Evolutionary conservation across 148 eudicot genomes (phyloP), one percentile per base, ranked within the genome.

Genomic region (Silene latifolia): DNA sequence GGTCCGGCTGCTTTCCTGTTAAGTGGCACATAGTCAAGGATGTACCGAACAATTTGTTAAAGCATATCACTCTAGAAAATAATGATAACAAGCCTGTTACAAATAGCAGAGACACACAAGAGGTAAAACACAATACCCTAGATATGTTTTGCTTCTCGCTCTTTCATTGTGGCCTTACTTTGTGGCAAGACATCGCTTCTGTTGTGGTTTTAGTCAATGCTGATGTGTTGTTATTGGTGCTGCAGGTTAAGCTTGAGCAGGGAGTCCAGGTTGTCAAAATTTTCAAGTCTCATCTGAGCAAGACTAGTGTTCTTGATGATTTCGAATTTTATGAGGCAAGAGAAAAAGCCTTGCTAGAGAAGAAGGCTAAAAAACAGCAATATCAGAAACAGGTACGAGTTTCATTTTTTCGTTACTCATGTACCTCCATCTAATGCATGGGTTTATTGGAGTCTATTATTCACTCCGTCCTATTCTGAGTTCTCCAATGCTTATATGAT

Each of bases 1-100:
- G 87, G 87, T 82, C 84, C 9, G 87, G 87, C 6, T 82, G 83
- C 81, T 82, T 85, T 72, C 81, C 87, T 56, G 79, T 85, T 21
- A 85, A 85, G 85, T 85, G 87, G 87, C 87, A 85, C 78, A 85
- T 85, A n/a, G 76, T 85, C 29, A 85, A 82, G 81, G 87, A 85
- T 72, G 79, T 85, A 7, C 87, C 87, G 12, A 85, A 85, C 46
- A 82, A 78, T 77, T 77, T 85, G 72, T 77, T 85, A 83, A 85
- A 85, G 72, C 83, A 82, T 69, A 85, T 85, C 19, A 85, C 82
- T 3, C 85, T 85, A 66, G 85, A 85, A 46, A 74, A 85, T 61
- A 85, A 85, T 23, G 87, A 85, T n/a, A 85, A 85, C 72, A 85
- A 85, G 75, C 87, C 87, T 72, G 87, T 85, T 57, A 85, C 87